phyloP scores from a whole-genome alignment of 73 alveolate genomes.

The Paramecium pentaurelia region DNA sequence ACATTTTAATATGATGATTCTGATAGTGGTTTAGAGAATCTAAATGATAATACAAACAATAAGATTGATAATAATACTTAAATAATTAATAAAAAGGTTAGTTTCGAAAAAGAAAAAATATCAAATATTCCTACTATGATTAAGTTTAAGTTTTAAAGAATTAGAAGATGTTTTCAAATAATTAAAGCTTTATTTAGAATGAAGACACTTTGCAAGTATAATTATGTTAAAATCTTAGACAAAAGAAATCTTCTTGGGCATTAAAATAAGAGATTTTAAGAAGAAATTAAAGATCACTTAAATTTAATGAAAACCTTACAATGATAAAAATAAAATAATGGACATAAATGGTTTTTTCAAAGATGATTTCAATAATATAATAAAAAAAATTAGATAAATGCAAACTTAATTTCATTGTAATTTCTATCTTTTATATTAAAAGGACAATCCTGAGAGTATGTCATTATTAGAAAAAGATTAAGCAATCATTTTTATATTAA shows the following conservation, averaged over 20 bases:
- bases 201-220: neutral
- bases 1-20: neutral
- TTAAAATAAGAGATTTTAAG: neutral
- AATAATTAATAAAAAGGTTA: neutral
- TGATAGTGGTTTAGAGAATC: neutral
- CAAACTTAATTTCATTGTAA: neutral
- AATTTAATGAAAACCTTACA: neutral
- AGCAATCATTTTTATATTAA: neutral
- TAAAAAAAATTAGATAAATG: neutral
- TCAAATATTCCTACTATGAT: neutral
- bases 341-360: neutral
- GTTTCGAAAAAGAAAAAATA: neutral
- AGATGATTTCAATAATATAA: neutral
- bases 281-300: neutral
- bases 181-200: neutral
- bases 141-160: neutral
- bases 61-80: neutral
- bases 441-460: neutral
- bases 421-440: neutral
- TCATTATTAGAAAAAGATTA: neutral
- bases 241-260: neutral
- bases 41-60: neutral
- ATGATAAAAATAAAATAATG: neutral
- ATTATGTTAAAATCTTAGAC: neutral
- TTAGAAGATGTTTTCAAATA: neutral